phyloP scores from a whole-genome alignment of 352 stramenopile genomes.

The Discostella stelligera region DNA sequence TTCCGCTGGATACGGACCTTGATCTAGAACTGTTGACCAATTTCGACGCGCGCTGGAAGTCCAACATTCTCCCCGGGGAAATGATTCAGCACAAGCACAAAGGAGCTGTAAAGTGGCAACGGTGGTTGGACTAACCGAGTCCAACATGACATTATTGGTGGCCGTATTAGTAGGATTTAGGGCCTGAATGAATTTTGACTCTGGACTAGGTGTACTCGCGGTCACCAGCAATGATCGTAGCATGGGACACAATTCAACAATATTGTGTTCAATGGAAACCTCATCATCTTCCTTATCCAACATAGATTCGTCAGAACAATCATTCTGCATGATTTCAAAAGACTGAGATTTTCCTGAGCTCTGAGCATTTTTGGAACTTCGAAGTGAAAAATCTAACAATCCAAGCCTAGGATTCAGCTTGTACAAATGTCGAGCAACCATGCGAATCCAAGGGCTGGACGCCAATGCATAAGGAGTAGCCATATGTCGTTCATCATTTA shows the following conservation, averaged over 20 bases:
- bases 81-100: constrained; percentile 65
- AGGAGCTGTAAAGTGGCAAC: constrained; percentile 53
- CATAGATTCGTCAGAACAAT: not conserved
- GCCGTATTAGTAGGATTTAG: constrained; percentile 3
- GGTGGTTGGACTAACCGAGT: constrained; percentile 19
- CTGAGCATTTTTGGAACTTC: constrained; percentile 16
- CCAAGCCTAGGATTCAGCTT: constrained; percentile 52
- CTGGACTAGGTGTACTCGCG: constrained; percentile 9
- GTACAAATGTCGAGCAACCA: constrained; percentile 49
- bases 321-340: not conserved
- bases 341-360: constrained; percentile 7
- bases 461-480: constrained; percentile 33
- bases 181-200: constrained; percentile 6
- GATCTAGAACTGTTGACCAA: constrained; percentile 53
- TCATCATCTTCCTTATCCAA: constrained; percentile 14
- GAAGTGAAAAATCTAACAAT: constrained; percentile 9
- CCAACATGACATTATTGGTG: constrained; percentile 12
- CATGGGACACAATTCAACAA: constrained; percentile 50
- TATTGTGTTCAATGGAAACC: constrained; percentile 18
- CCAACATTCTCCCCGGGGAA: constrained; percentile 76
- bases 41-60: constrained; percentile 48
- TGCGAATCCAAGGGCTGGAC: constrained; percentile 43
- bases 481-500: constrained; percentile 14
- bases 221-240: constrained; percentile 41
- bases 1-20: constrained; percentile 36